Conservation (phyloP, 1,139 yeast species). For the Lodderomyces elongisporus region DNA sequence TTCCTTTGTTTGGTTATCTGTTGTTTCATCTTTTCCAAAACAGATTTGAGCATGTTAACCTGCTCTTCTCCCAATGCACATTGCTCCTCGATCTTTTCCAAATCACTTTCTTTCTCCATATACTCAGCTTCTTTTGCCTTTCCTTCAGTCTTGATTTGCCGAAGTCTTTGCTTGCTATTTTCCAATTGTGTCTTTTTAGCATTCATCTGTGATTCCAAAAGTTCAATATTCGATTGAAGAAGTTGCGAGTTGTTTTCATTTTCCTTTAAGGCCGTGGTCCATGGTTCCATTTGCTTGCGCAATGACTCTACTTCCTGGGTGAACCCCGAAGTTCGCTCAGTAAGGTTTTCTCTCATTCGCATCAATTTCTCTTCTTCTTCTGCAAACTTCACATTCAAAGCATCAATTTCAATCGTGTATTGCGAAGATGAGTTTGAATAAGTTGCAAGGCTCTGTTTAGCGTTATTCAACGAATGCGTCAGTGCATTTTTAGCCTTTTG, state of each 20-base stretch:
- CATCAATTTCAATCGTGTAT: conserved; percentile 37
- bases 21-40: conserved; percentile 48
- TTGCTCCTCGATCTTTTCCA: conserved; percentile 48
- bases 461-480: conserved; percentile 34
- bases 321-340: conserved; percentile 66
- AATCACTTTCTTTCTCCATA: conserved; percentile 37
- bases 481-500: conserved; percentile 43
- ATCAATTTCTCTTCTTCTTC: conserved; percentile 55
- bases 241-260: conserved; percentile 65
- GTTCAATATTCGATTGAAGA: conserved; percentile 59
- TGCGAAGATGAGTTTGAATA: conserved; percentile 41
- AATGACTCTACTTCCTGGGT: conserved; percentile 58
- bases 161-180: conserved; percentile 44
- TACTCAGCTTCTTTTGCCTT: conserved; percentile 47
- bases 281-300: conserved; percentile 74
- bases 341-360: conserved; percentile 59
- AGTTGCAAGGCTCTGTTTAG: conserved; percentile 43
- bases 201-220: conserved; percentile 47
- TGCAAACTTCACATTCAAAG: conserved; percentile 43
- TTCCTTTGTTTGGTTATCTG: conserved; percentile 56
- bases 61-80: conserved; percentile 56
- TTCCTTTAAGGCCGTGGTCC: conserved; percentile 65
- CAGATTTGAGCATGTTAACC: conserved; percentile 42
- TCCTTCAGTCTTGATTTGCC: conserved; percentile 48
- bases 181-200: conserved; percentile 42